Percentiles rank a stretch among this genome's conserved stretches.
phyloP scores from a whole-genome alignment of 768 basidiomycete species.

The Clitopilus hobsonii region DNA sequence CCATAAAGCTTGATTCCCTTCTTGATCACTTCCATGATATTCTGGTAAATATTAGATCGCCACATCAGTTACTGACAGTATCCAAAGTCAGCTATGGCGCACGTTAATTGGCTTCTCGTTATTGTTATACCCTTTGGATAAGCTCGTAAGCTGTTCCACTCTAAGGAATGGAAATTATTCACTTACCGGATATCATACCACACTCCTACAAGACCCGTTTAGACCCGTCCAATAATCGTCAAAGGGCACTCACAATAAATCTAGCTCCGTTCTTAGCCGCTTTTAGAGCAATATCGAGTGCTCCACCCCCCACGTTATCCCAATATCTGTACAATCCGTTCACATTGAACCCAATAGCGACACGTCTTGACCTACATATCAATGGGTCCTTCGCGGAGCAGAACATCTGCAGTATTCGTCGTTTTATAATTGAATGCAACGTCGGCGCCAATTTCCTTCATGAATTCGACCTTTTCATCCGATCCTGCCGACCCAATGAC shows the following conservation, averaged over 20 bases:
- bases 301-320: constrained; percentile 48
- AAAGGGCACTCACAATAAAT: constrained; percentile 29
- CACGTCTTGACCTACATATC: constrained; percentile 32
- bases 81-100: neutral
- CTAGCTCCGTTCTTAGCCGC: constrained; percentile 33
- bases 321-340: neutral
- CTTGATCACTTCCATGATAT: constrained; percentile 30
- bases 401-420: constrained; percentile 33
- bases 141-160: neutral
- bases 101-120: neutral
- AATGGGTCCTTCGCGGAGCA: constrained; percentile 48
- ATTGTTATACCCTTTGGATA: neutral
- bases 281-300: constrained; percentile 25
- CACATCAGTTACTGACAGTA: neutral
- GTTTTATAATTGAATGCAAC: constrained; percentile 67
- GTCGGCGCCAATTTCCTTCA: constrained; percentile 50
- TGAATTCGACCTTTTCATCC: constrained; percentile 54
- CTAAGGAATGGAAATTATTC: neutral
- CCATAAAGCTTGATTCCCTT: constrained; percentile 41
- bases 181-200: constrained; percentile 1
- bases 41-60: constrained; percentile 18
- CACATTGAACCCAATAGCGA: neutral
- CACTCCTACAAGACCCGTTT: neutral
- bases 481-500: constrained; percentile 62
- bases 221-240: neutral